These are phyloP conservation scores for Platanthera guangdongensis DNA, from an alignment of 106 monocot genomes.

Conservation along the genomic window DNA sequence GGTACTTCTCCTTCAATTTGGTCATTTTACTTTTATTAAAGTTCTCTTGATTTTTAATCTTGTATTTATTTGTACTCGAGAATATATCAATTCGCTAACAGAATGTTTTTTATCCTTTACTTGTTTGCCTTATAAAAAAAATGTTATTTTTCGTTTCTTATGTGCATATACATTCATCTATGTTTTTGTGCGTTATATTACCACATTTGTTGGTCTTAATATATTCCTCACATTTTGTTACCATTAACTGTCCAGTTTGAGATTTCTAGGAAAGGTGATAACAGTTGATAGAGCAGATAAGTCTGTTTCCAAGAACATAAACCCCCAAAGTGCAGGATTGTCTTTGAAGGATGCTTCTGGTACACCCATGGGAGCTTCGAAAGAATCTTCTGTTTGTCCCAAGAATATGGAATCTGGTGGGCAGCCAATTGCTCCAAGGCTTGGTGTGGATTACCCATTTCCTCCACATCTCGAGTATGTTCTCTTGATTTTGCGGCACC, in stretches of 20 bases:
- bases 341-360: conserved; percentile 9
- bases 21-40: not conserved
- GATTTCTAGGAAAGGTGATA: conserved; percentile 74
- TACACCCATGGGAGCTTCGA: conserved; percentile 8
- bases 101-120: not conserved
- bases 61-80: not conserved
- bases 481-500: not conserved
- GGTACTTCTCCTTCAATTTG: conserved; percentile 18
- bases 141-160: not conserved
- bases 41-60: not conserved
- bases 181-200: not conserved
- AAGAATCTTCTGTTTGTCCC: conserved; percentile 19
- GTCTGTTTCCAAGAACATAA: conserved; percentile 13
- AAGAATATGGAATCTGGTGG: conserved; percentile 9
- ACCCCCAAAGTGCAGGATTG: conserved; percentile 18
- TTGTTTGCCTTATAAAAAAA: not conserved
- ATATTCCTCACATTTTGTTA: not conserved
- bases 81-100: not conserved
- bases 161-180: not conserved
- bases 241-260: conserved; percentile 37
- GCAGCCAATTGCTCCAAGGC: conserved; percentile 77
- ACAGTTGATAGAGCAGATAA: conserved; percentile 55
- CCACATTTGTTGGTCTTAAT: not conserved
- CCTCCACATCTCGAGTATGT: conserved; percentile 93
- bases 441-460: conserved; percentile 93